Conservation (phyloP, 139 green algal genomes). For the Picochlorum sp. region DNA sequence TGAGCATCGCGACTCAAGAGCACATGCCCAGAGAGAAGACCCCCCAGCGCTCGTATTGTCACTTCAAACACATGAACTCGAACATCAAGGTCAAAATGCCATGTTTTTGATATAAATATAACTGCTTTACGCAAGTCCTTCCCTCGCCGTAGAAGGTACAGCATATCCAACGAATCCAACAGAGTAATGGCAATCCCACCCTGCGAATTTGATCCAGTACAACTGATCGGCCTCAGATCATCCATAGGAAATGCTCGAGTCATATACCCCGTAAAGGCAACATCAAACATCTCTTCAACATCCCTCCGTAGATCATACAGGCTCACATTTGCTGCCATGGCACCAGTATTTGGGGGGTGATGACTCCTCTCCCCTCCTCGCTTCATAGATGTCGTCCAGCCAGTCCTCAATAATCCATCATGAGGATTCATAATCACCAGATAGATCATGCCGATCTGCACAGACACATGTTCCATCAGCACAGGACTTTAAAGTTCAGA, state of each 20-base stretch:
- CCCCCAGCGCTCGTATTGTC: constrained; percentile 55
- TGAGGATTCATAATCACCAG: too few relatives aligned
- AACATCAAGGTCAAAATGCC: constrained; percentile 45
- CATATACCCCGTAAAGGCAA: constrained; percentile 63
- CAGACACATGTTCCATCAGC: too few relatives aligned
- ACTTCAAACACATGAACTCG: constrained; percentile 56
- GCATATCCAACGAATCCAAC: constrained; percentile 73
- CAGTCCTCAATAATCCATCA: too few relatives aligned
- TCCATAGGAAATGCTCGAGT: constrained; percentile 65
- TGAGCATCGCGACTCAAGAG: constrained; percentile 18
- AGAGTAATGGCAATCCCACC: constrained; percentile 75
- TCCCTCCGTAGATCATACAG: too few relatives aligned
- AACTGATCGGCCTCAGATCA: constrained; percentile 71
- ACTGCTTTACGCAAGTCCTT: constrained; percentile 38
- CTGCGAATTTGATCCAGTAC: constrained; percentile 63
- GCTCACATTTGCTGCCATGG: too few relatives aligned
- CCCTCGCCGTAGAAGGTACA: constrained; percentile 41
- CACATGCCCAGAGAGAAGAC: constrained; percentile 43
- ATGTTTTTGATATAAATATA: constrained; percentile 34
- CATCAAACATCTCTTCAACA: constrained; percentile 58
- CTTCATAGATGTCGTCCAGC: too few relatives aligned
- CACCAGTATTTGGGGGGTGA: too few relatives aligned
- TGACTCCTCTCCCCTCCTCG: too few relatives aligned
- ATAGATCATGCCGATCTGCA: too few relatives aligned
- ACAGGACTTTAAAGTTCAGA: too few relatives aligned